Conservation (phyloP, 2,329 filamentous ascomycete species). For the Pseudogymnoascus sp. region DNA sequence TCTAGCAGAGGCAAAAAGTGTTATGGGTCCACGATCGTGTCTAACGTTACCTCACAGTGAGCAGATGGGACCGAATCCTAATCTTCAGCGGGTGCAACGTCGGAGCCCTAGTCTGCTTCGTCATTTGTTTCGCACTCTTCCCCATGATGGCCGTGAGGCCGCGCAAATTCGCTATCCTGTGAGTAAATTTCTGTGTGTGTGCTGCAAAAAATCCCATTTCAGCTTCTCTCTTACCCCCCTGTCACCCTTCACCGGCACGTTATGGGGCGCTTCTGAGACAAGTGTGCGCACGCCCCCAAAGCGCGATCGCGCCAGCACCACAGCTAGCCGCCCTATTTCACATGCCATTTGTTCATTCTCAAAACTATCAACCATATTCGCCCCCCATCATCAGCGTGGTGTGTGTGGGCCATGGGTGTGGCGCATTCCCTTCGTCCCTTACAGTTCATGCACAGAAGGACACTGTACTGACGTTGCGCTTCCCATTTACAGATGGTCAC, state of each 20-base stretch:
- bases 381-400: neutral
- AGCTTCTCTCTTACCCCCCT: neutral
- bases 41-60: conserved; percentile 54
- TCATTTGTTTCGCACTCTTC: conserved; percentile 85
- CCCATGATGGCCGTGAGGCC: conserved; percentile 72
- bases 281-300: neutral
- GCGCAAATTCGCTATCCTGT: conserved; percentile 95
- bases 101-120: conserved; percentile 82
- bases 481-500: conserved; percentile 69
- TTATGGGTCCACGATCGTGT: neutral
- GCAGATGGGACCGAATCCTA: conserved; percentile 90
- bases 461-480: neutral
- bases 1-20: neutral
- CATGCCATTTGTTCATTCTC: neutral
- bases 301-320: neutral
- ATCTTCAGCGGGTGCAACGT: conserved; percentile 88
- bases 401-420: no score
- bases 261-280: neutral
- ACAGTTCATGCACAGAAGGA: neutral
- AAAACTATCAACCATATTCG: no score
- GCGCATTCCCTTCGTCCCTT: neutral
- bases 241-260: neutral
- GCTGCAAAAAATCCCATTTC: conserved; percentile 10
- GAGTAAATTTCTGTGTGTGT: no score
- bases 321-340: neutral